Conservation (phyloP, 192 early-diverging fungal genomes). For the Umbelopsis ramanniana region DNA sequence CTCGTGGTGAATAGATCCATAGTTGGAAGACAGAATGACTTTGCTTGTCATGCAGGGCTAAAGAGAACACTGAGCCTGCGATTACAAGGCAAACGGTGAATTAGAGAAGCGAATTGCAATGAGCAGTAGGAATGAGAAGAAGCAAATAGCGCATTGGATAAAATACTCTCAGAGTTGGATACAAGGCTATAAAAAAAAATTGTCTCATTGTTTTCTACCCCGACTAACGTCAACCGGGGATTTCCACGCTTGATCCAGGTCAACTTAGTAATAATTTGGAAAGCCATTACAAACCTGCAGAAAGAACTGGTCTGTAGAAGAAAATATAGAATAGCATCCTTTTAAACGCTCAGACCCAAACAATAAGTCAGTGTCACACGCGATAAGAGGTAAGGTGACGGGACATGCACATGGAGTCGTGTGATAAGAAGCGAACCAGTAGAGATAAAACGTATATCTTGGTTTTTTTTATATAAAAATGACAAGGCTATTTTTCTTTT, state of each 20-base stretch:
- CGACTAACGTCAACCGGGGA: too few species aligned
- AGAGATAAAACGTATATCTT: neutral
- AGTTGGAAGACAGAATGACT: neutral
- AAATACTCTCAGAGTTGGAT: neutral
- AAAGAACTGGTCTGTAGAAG: neutral
- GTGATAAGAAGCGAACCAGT: neutral
- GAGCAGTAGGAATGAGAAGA: neutral
- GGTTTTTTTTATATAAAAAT: neutral
- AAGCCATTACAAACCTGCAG: too few species aligned
- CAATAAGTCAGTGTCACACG: constrained; percentile 1
- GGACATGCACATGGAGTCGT: neutral
- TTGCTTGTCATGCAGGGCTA: neutral
- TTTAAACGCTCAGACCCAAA: neutral
- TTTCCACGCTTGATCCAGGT: too few species aligned
- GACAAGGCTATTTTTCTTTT: neutral
- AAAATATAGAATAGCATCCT: neutral
- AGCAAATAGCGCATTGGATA: neutral
- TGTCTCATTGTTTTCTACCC: neutral
- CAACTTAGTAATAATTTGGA: too few species aligned
- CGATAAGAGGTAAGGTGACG: constrained; percentile 13
- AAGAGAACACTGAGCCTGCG: neutral
- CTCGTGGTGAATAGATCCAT: neutral
- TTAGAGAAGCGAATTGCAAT: neutral
- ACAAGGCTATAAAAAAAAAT: neutral
- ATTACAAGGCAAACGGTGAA: neutral